These are phyloP conservation scores for Phytophthora nicotianae DNA, from an alignment of 352 stramenopile genomes.

Conservation along the genomic window DNA sequence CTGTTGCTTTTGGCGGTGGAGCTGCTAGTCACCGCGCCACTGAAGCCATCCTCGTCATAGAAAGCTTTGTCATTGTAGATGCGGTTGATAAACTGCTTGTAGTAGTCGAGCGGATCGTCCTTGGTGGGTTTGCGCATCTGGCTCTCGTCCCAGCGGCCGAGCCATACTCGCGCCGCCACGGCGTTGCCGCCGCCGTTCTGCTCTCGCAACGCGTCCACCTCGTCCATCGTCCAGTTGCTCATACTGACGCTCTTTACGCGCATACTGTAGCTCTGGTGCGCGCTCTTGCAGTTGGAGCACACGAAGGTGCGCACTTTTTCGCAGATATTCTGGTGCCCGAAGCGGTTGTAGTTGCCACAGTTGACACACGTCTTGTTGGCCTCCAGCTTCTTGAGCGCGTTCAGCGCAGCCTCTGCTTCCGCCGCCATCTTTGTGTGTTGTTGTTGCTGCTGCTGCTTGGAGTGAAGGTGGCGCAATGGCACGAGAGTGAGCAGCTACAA, in stretches of 20 bases:
- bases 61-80: constrained; percentile 86
- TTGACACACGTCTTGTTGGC: constrained; percentile 87
- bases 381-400: constrained; percentile 85
- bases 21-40: constrained; percentile 3
- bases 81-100: constrained; percentile 86
- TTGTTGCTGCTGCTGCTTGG: constrained; percentile 15
- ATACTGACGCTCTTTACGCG: constrained; percentile 96
- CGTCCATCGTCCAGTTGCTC: constrained; percentile 92
- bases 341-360: constrained; percentile 87
- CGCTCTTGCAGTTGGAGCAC: constrained; percentile 95
- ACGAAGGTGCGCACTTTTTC: constrained; percentile 94
- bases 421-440: constrained; percentile 32
- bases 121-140: constrained; percentile 75
- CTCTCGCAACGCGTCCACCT: constrained; percentile 90
- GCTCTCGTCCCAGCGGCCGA: constrained; percentile 78
- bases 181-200: constrained; percentile 91
- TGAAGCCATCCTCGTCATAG: constrained; percentile 57
- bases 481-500: constrained; percentile 12
- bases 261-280: constrained; percentile 94
- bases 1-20: constrained; percentile 6
- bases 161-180: constrained; percentile 83
- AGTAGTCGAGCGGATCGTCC: constrained; percentile 82
- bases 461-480: constrained; percentile 13
- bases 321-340: constrained; percentile 93
- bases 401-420: constrained; percentile 69